phyloP scores from a whole-genome alignment of 2,329 filamentous ascomycete species.

The Neoarthrinium moseri region DNA sequence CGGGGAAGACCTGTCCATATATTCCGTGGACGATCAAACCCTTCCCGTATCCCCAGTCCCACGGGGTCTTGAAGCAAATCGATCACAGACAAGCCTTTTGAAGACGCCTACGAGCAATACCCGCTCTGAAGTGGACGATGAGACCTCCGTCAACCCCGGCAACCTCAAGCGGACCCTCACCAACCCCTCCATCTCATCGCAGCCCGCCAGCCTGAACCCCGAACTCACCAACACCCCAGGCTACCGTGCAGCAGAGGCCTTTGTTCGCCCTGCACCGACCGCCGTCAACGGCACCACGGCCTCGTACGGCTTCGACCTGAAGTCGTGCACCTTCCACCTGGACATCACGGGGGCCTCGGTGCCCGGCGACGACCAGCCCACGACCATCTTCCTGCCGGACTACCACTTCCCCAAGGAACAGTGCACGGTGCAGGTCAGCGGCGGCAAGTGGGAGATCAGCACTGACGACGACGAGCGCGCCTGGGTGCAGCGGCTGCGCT shows the following conservation, averaged over 20 bases:
- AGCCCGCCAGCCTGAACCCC: conserved; percentile 49
- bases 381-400: conserved; percentile 81
- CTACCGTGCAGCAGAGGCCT: conserved; percentile 89
- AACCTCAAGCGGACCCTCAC: conserved; percentile 76
- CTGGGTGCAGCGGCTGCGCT: conserved; percentile 73
- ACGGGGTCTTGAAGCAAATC: conserved; percentile 35
- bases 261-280: conserved; percentile 81
- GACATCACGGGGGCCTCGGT: conserved; percentile 61
- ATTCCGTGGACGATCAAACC: conserved; percentile 76
- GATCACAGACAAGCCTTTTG: conserved; percentile 46
- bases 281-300: conserved; percentile 69
- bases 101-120: conserved; percentile 33
- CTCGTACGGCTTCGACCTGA: conserved; percentile 78
- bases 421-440: conserved; percentile 71
- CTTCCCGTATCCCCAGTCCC: conserved; percentile 53
- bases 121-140: conserved; percentile 45
- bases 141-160: conserved; percentile 64
- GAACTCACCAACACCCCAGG: conserved; percentile 66
- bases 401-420: conserved; percentile 84
- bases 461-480: conserved; percentile 68
- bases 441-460: conserved; percentile 87
- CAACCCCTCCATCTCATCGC: conserved; percentile 63
- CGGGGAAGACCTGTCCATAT: conserved; percentile 92
- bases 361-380: conserved; percentile 65
- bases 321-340: conserved; percentile 74